These are phyloP conservation scores for Goniomonas avonlea DNA, from an alignment of 78 protist species.

Conservation along the genomic window DNA sequence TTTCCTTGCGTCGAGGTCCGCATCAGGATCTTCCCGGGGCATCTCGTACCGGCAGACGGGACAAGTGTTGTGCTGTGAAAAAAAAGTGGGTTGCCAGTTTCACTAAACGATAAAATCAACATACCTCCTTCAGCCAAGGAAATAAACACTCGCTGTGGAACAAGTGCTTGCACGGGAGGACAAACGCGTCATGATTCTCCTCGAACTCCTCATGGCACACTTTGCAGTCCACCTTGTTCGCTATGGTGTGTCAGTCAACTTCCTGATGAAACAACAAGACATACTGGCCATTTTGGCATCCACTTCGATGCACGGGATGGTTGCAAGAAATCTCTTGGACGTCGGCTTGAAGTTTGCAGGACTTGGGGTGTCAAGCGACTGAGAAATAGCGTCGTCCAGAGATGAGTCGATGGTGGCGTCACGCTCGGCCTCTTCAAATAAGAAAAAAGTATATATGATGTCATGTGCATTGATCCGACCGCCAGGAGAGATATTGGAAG, in stretches of 20 bases:
- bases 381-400: not conserved
- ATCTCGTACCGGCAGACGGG: too few species aligned
- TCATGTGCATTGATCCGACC: not conserved
- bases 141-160: not conserved
- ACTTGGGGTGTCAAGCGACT: not conserved
- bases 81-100: too few species aligned
- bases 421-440: not conserved
- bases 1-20: too few species aligned
- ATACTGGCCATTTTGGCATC: too few species aligned
- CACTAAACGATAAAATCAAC: too few species aligned
- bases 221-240: not conserved
- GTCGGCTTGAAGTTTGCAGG: not conserved
- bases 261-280: too few species aligned
- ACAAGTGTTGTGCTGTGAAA: too few species aligned
- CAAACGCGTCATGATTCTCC: not conserved
- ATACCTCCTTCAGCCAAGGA: too few species aligned
- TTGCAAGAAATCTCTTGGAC: not conserved
- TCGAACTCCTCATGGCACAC: not conserved
- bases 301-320: too few species aligned
- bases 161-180: not conserved
- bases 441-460: not conserved
- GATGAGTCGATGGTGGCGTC: not conserved
- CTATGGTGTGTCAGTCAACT: too few species aligned
- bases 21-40: too few species aligned
- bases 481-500: not conserved